phyloP scores from a whole-genome alignment of 805 yeast species.

The Saccharomycopsis fibuligera region DNA sequence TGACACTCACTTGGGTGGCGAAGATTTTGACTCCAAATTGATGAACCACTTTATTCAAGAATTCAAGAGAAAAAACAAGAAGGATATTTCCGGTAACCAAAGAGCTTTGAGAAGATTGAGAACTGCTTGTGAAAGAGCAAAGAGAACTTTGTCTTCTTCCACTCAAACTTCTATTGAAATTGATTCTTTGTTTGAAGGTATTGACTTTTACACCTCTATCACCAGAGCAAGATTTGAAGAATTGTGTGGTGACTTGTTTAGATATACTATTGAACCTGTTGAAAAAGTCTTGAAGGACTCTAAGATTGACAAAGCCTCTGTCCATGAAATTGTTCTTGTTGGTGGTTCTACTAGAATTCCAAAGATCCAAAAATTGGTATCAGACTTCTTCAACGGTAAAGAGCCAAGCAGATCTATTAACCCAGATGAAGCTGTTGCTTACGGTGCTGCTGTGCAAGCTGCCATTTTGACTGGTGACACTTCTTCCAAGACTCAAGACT shows the following conservation, averaged over 20 bases:
- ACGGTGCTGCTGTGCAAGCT: slow-evolving; percentile 98
- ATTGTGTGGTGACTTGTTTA: slow-evolving; percentile 87
- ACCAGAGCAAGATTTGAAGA: slow-evolving; percentile 98
- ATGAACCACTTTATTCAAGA: slow-evolving; percentile 71
- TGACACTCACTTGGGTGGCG: slow-evolving; percentile 79
- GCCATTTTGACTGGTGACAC: slow-evolving; percentile 95
- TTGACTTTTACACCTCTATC: slow-evolving; percentile 91
- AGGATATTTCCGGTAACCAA: slow-evolving; percentile 68
- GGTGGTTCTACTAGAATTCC: slow-evolving; percentile 99
- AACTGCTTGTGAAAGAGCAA: slow-evolving; percentile 85
- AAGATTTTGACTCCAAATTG: slow-evolving; percentile 77
- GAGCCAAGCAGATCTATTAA: slow-evolving; percentile 94
- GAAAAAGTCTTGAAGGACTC: slow-evolving; percentile 91
- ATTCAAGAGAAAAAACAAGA: slow-evolving; percentile 80
- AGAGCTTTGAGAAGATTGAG: slow-evolving; percentile 81
- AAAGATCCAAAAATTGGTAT: slow-evolving; percentile 88
- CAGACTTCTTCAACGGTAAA: slow-evolving; percentile 96
- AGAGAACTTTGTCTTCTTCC: slow-evolving; percentile 85
- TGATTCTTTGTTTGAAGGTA: slow-evolving; percentile 90
- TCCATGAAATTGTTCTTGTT: slow-evolving; percentile 87
- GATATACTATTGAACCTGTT: slow-evolving; percentile 90
- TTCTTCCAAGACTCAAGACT: slow-evolving; percentile 91
- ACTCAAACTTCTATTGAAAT: slow-evolving; percentile 93
- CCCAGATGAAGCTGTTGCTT: slow-evolving; percentile 98
- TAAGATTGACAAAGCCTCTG: slow-evolving; percentile 80